Conservation (phyloP, 208 protist species). For the Trichomonas gallinae region DNA sequence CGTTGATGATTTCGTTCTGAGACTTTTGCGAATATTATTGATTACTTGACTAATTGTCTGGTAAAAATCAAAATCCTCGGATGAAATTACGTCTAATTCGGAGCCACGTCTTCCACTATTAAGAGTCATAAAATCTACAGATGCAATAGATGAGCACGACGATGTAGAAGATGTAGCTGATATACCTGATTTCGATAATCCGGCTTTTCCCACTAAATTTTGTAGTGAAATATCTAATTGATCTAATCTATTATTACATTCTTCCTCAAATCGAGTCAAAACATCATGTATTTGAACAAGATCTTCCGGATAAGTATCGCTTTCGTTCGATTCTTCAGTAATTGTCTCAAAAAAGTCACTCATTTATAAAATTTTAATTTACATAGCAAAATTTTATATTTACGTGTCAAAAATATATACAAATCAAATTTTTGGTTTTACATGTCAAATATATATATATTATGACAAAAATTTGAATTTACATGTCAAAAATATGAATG, state of each 20-base stretch:
- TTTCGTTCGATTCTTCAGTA: neutral
- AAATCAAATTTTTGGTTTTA: too few relatives aligned
- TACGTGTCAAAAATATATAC: too few relatives aligned
- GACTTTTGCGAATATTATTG: neutral
- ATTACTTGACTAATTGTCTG: neutral
- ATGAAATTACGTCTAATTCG: neutral
- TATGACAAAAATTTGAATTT: too few relatives aligned
- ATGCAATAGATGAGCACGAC: neutral
- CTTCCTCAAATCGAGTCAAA: neutral
- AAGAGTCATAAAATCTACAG: neutral
- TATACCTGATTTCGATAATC: neutral
- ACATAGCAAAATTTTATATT: too few relatives aligned
- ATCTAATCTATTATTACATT: neutral
- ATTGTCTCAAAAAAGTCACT: neutral
- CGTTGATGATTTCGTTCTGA: neutral
- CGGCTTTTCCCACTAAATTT: neutral
- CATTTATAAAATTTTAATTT: too few relatives aligned
- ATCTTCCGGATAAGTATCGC: neutral
- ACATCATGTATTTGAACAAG: neutral
- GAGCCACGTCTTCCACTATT: neutral
- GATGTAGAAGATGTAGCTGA: neutral
- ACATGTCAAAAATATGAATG: neutral
- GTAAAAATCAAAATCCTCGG: neutral
- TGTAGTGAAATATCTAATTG: neutral
- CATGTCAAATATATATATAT: too few relatives aligned